Evolutionary conservation across 495 filamentous ascomycete genomes (phyloP), one percentile per base, ranked within the genome.

Genomic region (Alectoria sarmentosa): DNA sequence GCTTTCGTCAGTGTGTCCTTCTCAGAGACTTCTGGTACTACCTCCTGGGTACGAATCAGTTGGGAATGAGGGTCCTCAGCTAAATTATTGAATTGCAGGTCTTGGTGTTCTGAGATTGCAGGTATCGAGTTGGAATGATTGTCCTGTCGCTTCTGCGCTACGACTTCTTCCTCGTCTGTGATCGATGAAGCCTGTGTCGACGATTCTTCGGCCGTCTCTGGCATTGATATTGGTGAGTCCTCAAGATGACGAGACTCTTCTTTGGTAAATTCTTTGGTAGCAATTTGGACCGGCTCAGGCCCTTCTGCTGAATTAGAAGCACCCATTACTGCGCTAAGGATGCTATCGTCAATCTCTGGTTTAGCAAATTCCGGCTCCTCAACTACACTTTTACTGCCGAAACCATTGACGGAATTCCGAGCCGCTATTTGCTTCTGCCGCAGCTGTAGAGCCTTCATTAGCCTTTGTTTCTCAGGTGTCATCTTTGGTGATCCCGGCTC

Each of bases 371-470:
- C 55, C 19, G 37, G 41, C n/a, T 60, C 63, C 44, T 42, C 23
- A 42, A 37, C 6, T 41, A 52, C 10, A 19, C 15, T 38, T 19
- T 66, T 60, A 5, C 42, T 66, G 52, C 65, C 65, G 14, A 58
- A 30, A 21, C 30, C 32, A 44, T 60, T 56, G 32, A 55, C 42
- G 44, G 38, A 67, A 66, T 76, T 80, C 23, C 76, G 61, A 23
- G 61, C 36, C 21, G 64, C 82, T 80, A 85, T 79, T 68, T 90
- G 86, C 70, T 88, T 91, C 74, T 91, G 92, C 46, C 94, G 82
- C 54, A 97, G 77, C 68, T 98, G 88, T 73, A 97, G 80, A 8
- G 94, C 93, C 77, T 93, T 96, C 90, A 96, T 90, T 65, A 98
- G 78, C 66, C 92, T 83, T 68, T 89, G 84, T 73, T 96, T 96